Conservation (phyloP, 2,329 filamentous ascomycete species). For the Hypoxylon sp. region DNA sequence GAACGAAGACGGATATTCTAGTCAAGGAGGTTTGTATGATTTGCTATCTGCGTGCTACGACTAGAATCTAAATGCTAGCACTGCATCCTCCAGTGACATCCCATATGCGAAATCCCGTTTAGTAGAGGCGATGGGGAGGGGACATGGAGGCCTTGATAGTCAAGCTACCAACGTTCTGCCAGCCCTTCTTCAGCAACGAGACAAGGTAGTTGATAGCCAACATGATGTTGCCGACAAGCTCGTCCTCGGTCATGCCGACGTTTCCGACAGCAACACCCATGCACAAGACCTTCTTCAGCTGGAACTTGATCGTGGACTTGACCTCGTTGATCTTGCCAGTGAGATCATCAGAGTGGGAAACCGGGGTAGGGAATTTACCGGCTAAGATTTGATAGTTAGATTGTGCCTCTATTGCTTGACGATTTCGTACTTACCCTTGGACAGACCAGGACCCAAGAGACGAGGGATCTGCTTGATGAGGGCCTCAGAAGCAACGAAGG, state of each 20-base stretch:
- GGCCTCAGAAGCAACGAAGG: slow-evolving; percentile 96
- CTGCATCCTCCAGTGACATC: slow-evolving; percentile 50
- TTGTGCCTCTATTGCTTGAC: neutral
- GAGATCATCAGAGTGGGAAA: slow-evolving; percentile 97
- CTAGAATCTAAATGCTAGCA: slow-evolving; percentile 41
- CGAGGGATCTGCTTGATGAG: slow-evolving; percentile 99
- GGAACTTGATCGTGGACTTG: slow-evolving; percentile 99
- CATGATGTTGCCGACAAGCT: slow-evolving; percentile 99
- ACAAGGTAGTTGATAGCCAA: slow-evolving; percentile 99
- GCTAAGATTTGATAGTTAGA: slow-evolving; percentile 66
- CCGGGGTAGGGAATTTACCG: slow-evolving; percentile 99
- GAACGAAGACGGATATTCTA: neutral
- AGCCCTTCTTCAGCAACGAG: slow-evolving; percentile 99
- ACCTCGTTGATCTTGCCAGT: slow-evolving; percentile 97
- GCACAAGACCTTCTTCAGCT: slow-evolving; percentile 99
- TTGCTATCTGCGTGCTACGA: slow-evolving; percentile 48
- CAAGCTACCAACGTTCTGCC: slow-evolving; percentile 99
- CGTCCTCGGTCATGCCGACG: slow-evolving; percentile 96
- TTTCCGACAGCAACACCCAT: slow-evolving; percentile 99
- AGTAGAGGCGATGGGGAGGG: slow-evolving; percentile 98
- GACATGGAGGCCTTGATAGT: slow-evolving; percentile 99
- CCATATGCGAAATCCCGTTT: slow-evolving; percentile 58
- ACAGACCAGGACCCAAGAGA: slow-evolving; percentile 98
- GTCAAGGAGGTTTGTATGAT: slow-evolving; percentile 49
- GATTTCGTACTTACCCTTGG: slow-evolving; percentile 78